These are phyloP conservation scores for Oenanthe sinensis DNA, from an alignment of 129 eudicot genomes.

Conservation along the genomic window DNA sequence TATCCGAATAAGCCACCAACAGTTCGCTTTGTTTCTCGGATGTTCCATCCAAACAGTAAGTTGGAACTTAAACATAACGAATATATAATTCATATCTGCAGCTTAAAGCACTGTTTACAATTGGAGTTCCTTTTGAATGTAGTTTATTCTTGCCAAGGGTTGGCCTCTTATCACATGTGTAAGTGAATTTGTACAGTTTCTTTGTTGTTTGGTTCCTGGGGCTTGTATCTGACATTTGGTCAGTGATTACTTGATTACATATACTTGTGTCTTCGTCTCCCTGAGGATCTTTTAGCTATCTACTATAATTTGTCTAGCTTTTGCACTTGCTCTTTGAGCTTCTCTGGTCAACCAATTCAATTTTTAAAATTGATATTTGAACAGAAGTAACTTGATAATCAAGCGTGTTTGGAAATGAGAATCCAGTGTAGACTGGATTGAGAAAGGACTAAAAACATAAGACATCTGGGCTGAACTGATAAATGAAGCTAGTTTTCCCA, in stretches of 20 bases:
- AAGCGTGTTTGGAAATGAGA: background rate
- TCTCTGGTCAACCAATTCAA: background rate
- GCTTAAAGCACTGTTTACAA: background rate
- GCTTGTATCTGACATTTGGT: background rate
- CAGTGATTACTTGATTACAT: background rate
- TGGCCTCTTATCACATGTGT: background rate
- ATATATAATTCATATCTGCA: background rate
- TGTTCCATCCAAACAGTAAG: constrained; percentile 72
- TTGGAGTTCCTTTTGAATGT: background rate
- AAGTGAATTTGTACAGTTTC: background rate
- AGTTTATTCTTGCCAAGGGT: background rate
- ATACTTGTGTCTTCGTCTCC: background rate
- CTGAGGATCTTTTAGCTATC: background rate
- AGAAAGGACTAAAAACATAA: background rate
- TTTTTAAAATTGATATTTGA: background rate
- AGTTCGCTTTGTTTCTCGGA: constrained; percentile 56
- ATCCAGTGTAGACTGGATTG: background rate
- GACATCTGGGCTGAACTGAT: background rate
- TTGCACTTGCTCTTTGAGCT: background rate
- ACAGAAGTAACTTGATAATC: background rate
- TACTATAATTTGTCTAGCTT: background rate
- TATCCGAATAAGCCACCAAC: constrained; percentile 63
- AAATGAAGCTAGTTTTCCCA: background rate
- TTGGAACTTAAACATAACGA: constrained; percentile 23
- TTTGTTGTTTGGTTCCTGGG: background rate